Evolutionary conservation across 2,329 filamentous ascomycete genomes (phyloP).

Genomic region (Pseudogymnoascus sp.): DNA sequence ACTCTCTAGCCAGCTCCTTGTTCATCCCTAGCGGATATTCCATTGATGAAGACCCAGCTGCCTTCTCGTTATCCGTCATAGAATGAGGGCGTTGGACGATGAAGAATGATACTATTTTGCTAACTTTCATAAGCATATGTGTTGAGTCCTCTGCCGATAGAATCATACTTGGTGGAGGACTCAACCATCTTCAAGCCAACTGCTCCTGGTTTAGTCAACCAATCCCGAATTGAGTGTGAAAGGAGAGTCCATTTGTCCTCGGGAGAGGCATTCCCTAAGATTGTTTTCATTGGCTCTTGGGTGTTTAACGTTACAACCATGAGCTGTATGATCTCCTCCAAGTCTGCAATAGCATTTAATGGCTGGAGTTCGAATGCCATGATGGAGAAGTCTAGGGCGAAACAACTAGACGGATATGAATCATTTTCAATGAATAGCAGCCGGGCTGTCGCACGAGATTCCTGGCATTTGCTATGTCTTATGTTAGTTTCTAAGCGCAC

Average conservation of each 20-base stretch:
- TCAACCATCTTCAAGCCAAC: neutral
- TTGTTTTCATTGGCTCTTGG: neutral
- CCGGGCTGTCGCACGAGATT: too few relatives aligned
- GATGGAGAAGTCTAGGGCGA: neutral
- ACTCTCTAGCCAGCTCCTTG: neutral
- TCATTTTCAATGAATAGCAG: too few relatives aligned
- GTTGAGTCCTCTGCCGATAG: neutral
- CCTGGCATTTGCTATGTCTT: too few relatives aligned
- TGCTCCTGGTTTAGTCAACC: neutral
- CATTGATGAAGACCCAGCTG: neutral
- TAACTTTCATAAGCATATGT: neutral
- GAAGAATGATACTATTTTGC: neutral
- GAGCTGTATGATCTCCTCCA: neutral
- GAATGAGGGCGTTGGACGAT: neutral
- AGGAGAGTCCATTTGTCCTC: neutral
- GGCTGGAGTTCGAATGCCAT: neutral
- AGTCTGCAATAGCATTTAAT: neutral
- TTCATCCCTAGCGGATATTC: neutral
- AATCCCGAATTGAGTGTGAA: neutral
- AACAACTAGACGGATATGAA: too few relatives aligned
- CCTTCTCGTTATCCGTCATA: neutral
- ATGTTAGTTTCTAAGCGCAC: too few relatives aligned
- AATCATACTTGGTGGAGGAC: neutral
- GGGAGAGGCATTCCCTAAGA: neutral
- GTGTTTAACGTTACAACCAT: neutral